These are phyloP conservation scores for Fusarium transvaalense DNA, from an alignment of 2,329 filamentous ascomycete genomes.

Conservation along the genomic window DNA sequence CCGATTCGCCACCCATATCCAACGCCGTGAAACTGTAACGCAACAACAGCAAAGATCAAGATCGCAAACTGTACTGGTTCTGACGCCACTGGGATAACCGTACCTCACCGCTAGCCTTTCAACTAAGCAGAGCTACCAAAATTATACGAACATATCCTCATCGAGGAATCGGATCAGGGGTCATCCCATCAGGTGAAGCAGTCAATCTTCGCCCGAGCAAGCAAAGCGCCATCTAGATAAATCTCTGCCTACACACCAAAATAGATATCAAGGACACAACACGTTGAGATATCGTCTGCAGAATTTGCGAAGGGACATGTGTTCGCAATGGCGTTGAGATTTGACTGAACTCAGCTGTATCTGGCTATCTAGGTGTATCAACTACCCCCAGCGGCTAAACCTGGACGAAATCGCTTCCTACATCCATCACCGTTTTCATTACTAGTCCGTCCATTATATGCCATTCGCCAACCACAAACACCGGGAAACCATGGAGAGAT, in stretches of 20 bases:
- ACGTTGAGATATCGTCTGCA: background rate
- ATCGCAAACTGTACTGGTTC: background rate
- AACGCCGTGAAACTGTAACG: background rate
- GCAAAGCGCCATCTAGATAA: no score
- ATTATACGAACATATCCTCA: no score
- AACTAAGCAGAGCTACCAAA: no score
- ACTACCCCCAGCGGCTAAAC: background rate
- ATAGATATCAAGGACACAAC: background rate
- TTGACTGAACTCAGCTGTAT: background rate
- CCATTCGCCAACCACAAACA: background rate
- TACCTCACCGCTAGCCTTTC: background rate
- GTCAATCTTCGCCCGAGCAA: no score
- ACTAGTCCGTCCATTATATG: constrained; percentile 1
- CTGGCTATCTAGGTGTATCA: constrained; percentile 4
- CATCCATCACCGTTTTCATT: constrained; percentile 7
- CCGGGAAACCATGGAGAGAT: background rate
- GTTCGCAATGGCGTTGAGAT: constrained; percentile 9
- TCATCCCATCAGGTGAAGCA: no score
- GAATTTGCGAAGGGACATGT: background rate
- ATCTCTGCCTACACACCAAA: no score
- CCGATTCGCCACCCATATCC: background rate
- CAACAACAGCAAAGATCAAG: background rate
- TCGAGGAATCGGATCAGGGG: no score
- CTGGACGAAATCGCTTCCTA: constrained; percentile 26
- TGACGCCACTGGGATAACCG: background rate